phyloP scores from a whole-genome alignment of 2,329 filamentous ascomycete species.

The Nemania sp. region DNA sequence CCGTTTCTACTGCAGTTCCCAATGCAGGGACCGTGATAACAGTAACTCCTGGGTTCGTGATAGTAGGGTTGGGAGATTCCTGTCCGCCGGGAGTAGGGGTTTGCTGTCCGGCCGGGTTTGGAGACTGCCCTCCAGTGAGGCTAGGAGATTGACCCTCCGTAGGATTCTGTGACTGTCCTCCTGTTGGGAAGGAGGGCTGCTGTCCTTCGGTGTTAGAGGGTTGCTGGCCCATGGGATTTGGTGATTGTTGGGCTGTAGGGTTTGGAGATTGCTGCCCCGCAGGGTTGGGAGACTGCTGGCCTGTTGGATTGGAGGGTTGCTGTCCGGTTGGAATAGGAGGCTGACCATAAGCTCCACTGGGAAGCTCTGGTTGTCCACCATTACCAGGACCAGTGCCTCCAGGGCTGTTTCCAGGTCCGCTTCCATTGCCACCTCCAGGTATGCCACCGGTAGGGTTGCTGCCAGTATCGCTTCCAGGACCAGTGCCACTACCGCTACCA shows the following conservation, averaged over 20 bases:
- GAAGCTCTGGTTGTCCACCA: constrained; percentile 25
- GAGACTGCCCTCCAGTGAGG: constrained; percentile 22
- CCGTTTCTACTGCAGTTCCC: constrained; percentile 35
- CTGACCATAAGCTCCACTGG: constrained; percentile 40
- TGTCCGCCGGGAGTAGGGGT: constrained; percentile 17
- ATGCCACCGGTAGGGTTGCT: neutral
- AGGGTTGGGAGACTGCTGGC: constrained; percentile 20
- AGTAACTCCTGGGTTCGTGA: constrained; percentile 14
- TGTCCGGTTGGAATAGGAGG: constrained; percentile 33
- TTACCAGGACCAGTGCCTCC: constrained; percentile 5
- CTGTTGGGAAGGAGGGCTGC: constrained; percentile 21
- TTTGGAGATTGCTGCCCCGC: constrained; percentile 24
- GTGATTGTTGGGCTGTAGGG: constrained; percentile 25
- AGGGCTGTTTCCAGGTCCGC: constrained; percentile 2
- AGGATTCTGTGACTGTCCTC: constrained; percentile 17
- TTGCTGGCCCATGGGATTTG: constrained; percentile 17
- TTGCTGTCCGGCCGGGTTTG: constrained; percentile 20
- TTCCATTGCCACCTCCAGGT: constrained; percentile 20
- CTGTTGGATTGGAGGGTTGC: constrained; percentile 27
- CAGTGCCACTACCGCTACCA: constrained; percentile 12
- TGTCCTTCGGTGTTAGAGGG: constrained; percentile 18
- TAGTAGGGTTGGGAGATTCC: constrained; percentile 9
- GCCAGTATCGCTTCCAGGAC: constrained; percentile 10
- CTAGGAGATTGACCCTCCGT: constrained; percentile 5
- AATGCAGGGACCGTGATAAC: constrained; percentile 25